Evolutionary conservation across 2,329 filamentous ascomycete species (phyloP), one percentile per base, ranked within the genome.

Genomic region (Annulohypoxylon truncatum): DNA sequence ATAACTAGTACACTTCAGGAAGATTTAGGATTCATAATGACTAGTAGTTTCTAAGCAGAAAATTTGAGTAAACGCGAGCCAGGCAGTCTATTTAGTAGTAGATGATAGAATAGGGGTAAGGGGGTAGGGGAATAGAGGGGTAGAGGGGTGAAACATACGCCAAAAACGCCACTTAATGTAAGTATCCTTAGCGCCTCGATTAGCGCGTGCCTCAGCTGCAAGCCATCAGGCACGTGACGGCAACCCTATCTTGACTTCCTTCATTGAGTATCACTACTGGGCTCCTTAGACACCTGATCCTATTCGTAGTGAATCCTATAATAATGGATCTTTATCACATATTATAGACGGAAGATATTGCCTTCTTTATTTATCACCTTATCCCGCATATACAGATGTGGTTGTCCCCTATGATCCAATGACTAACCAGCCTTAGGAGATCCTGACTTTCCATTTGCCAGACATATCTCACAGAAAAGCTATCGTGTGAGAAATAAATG

Each of bases 161-260:
- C 20, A 26, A 38, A 31, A 28, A 42, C 18, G 47, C 31, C n/a
- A 46, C 10, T 18, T 33, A 31, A 26, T 28, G 22, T 33, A 33
- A 15, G 33, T 8, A 35, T 24, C 26, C 46, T 18, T 51, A 33
- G 35, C 47, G 47, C 26, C 13, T 22, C 15, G n/a, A 15, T 18
- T 52, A 53, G 48, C 58, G 55, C 12, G 9, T 24, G 24, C 35
- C 7, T 13, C 24, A 35, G 42, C 24, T 29, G 46, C 55, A 29
- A 22, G 15, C 31, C 28, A 57, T n/a, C 2, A 12, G 20, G 48
- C 62, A 66, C 62, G 62, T 66, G 62, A 42, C 26, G 20, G 18
- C 31, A 29, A 60, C 31, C 35, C 46, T 65, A 60, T 50, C 61
- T 54, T 42, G 35, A 65, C 61, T 52, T 66, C 62, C 53, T 52